These are phyloP conservation scores for Crucihimalaya himalaica DNA, from an alignment of 345 rosid species.

Conservation along the genomic window DNA sequence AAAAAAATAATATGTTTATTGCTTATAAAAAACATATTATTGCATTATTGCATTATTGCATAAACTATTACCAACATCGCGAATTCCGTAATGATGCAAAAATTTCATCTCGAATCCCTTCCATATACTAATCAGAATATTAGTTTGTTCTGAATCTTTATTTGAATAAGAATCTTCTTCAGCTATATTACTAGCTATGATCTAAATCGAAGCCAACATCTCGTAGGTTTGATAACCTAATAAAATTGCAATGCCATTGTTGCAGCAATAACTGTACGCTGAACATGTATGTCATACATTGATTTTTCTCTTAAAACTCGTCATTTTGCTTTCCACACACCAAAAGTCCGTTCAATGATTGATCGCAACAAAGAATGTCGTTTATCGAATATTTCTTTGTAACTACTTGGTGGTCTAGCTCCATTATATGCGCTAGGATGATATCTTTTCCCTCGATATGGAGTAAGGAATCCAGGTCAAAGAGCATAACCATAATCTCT, in stretches of 20 bases:
- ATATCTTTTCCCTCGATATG: neutral
- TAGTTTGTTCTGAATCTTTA: neutral
- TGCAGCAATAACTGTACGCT: neutral
- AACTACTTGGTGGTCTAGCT: neutral
- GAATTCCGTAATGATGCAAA: neutral
- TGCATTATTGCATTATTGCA: no score
- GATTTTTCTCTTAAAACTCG: neutral
- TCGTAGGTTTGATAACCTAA: neutral
- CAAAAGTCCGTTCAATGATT: neutral
- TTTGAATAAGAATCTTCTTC: neutral
- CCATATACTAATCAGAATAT: neutral
- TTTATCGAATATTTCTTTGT: neutral
- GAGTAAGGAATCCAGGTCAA: neutral
- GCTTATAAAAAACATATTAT: neutral
- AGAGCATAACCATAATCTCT: neutral
- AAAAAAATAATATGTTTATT: neutral
- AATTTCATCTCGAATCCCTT: neutral
- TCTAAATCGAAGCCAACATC: neutral
- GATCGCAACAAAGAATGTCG: neutral
- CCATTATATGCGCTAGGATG: neutral
- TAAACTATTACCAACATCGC: neutral
- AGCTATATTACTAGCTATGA: neutral
- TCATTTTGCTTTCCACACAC: neutral
- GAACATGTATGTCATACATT: neutral
- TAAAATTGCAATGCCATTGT: slow-evolving; percentile 9